phyloP scores from a whole-genome alignment of 2,329 filamentous ascomycete species.

The Fusarium burgessii region DNA sequence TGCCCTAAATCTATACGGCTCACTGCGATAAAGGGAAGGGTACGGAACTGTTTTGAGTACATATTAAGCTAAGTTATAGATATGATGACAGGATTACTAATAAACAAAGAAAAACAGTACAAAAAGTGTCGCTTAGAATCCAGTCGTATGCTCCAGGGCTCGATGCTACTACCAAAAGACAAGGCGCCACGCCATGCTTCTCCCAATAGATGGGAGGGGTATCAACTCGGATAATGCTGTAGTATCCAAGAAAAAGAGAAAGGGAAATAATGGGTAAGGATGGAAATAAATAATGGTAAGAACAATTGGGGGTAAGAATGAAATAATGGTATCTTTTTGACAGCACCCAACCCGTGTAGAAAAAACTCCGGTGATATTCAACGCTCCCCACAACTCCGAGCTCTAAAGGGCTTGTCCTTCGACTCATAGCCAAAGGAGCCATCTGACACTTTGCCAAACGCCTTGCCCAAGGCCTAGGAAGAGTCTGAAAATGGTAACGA shows the following conservation, averaged over 20 bases:
- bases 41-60: conserved; percentile 1
- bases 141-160: conserved; percentile 38
- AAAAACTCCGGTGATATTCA: conserved; percentile 17
- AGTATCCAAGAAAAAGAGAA: conserved; percentile 23
- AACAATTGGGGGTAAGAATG: conserved; percentile 1
- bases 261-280: not conserved
- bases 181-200: conserved; percentile 41
- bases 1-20: not conserved
- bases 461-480: conserved; percentile 73
- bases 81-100: conserved; percentile 21
- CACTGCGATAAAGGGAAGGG: not conserved
- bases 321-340: conserved; percentile 5
- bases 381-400: not conserved
- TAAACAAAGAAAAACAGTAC: conserved; percentile 24
- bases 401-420: not conserved
- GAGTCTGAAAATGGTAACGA: conserved; percentile 81
- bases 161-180: conserved; percentile 37
- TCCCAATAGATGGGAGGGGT: conserved; percentile 38
- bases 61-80: conserved; percentile 33
- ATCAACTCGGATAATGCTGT: conserved; percentile 39
- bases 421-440: conserved; percentile 82
- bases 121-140: conserved; percentile 5
- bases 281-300: conserved; percentile 5
- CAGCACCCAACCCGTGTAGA: conserved; percentile 1
- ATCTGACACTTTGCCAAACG: conserved; percentile 71